Evolutionary conservation across 2,329 filamentous ascomycete species (phyloP), one percentile per base, ranked within the genome.

Genomic region (Xylariaceae sp.): DNA sequence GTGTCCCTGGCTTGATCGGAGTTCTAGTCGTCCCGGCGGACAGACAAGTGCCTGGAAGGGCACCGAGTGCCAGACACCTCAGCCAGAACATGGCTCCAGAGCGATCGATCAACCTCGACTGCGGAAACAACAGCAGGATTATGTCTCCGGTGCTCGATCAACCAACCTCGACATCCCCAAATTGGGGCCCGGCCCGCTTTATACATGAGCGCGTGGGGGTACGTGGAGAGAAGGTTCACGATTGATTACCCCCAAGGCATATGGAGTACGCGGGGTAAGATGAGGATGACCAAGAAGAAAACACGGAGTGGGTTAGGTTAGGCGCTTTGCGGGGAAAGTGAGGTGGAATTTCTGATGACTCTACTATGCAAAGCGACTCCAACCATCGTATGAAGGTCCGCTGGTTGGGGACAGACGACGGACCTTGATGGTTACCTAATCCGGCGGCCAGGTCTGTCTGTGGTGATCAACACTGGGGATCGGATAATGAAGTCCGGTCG

Each of bases 201-300:
- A 51, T 49, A 48, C 11, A 37, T 37, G 8, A 37, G 35, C 12
- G 8, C 35, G 35, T 37, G 35, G 35, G 35, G 35, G 35, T 37
- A 11, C 3, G 8, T 37, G 5, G 35, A 37, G 35, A 9, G 5
- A 37, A 19, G 8, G 35, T 37, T 37, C 5, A 37, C 8, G 35
- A 11, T 37, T 37, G 35, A 11, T 37, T 37, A 6, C 35, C 8
- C 35, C 3, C 35, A 37, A 11, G 35, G 11, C 5, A 29, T 26
- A 9, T 31, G 2, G 34, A 27, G 27, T 46, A 49, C 48, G 55
- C 52, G 55, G 55, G 55, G 55, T 52, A 57, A 50, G 46, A 42
- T 47, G 49, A 55, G 37, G 45, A 50, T 57, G 45, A 46, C 5
- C 42, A 41, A 27, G 11, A 27, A 46, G 35, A 2, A 29, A 52